Evolutionary conservation across 306 rosid species (phyloP).

Genomic region (Ormosia emarginata): DNA sequence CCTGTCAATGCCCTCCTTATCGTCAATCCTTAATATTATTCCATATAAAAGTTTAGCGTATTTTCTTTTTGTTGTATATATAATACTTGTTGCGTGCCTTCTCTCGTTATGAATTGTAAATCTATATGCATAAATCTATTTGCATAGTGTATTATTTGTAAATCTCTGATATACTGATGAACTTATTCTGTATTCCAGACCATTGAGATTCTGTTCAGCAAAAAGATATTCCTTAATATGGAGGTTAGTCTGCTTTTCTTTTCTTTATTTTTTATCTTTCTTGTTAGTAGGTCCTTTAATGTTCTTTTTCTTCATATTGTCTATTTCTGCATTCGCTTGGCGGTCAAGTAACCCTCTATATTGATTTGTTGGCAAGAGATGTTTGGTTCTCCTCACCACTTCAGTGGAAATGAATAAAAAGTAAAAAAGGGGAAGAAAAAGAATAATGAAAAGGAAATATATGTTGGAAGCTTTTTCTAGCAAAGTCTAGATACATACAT

Average conservation of each 20-base stretch:
- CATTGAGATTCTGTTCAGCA: constrained; percentile 87
- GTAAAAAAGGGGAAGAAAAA: background rate
- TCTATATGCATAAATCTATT: background rate
- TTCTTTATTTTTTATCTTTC: constrained; percentile 3
- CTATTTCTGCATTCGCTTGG: constrained; percentile 11
- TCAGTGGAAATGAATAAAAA: background rate
- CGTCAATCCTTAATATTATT: background rate
- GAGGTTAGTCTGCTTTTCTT: constrained; percentile 58
- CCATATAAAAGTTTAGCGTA: background rate
- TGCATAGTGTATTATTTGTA: background rate
- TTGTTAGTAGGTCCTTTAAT: constrained; percentile 15
- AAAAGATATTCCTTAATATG: constrained; percentile 70
- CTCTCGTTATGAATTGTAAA: background rate
- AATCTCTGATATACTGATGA: constrained; percentile 28
- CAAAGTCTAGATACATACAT: background rate
- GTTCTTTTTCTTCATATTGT: background rate
- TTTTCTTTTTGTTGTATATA: constrained; percentile 12
- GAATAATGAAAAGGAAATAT: background rate
- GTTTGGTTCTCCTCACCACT: background rate
- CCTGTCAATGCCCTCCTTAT: background rate
- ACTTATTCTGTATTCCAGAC: constrained; percentile 58
- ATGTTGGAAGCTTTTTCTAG: background rate
- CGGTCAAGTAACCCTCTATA: background rate
- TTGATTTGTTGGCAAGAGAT: background rate
- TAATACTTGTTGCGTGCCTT: background rate